Conservation (phyloP, 1,284 basidiomycete species). For the Ganoderma lucidum region DNA sequence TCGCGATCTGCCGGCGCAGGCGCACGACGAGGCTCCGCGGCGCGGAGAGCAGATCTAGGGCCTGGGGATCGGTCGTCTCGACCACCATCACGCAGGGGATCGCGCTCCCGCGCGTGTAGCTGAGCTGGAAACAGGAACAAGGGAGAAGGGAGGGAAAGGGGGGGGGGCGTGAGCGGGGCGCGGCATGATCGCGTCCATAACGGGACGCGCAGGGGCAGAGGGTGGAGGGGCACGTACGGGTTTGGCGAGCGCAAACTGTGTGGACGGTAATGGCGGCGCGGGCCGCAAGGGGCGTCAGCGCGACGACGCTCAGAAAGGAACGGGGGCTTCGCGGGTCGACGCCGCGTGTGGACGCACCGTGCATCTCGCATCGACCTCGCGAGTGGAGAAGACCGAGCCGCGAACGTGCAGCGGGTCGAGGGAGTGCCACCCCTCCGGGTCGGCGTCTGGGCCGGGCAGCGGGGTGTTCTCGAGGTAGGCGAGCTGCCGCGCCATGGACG, state of each 20-base stretch:
- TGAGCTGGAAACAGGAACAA: constrained; percentile 28
- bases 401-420: constrained; percentile 47
- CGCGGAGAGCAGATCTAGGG: constrained; percentile 35
- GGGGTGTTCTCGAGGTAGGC: constrained; percentile 54
- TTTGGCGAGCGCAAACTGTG: constrained; percentile 37
- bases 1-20: constrained; percentile 34
- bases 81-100: constrained; percentile 36
- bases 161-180: constrained; percentile 4
- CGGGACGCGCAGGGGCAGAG: background rate
- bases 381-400: constrained; percentile 54
- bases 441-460: constrained; percentile 53
- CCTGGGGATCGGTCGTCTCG: constrained; percentile 37
- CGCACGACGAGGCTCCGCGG: constrained; percentile 35
- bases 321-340: background rate
- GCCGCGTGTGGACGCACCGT: constrained; percentile 28
- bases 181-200: constrained; percentile 13
- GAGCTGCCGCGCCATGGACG: constrained; percentile 54
- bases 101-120: constrained; percentile 38
- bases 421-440: constrained; percentile 59
- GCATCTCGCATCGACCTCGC: constrained; percentile 37
- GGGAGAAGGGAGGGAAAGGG: background rate
- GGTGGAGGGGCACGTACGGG: constrained; percentile 30
- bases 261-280: background rate
- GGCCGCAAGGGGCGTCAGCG: background rate
- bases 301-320: background rate